Percentiles rank a stretch among this genome's conserved stretches.
phyloP scores from a whole-genome alignment of 2,329 filamentous ascomycete genomes.

The Epichloe bromicola region DNA sequence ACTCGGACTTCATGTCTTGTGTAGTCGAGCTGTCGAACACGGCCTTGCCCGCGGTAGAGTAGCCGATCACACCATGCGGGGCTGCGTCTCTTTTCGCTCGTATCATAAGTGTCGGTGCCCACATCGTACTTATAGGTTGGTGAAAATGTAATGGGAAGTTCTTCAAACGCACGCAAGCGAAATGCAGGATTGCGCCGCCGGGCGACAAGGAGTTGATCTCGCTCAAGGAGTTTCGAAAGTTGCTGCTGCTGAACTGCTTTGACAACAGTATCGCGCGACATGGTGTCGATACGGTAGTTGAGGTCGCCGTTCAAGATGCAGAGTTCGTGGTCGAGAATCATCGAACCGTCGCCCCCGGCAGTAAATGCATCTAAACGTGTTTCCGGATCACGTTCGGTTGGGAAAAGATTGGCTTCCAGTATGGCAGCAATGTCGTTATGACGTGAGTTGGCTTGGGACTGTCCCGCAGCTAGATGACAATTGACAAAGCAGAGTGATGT shows the following conservation, averaged over 20 bases:
- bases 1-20: slow-evolving; percentile 76
- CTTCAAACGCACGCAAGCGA: slow-evolving; percentile 77
- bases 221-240: slow-evolving; percentile 72
- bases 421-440: slow-evolving; percentile 90
- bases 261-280: slow-evolving; percentile 87
- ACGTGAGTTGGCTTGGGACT: slow-evolving; percentile 76
- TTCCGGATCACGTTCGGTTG: slow-evolving; percentile 52
- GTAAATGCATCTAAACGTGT: slow-evolving; percentile 66
- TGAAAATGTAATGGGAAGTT: slow-evolving; percentile 79
- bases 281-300: slow-evolving; percentile 96
- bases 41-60: slow-evolving; percentile 69
- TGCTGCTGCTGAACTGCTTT: slow-evolving; percentile 73
- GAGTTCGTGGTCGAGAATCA: slow-evolving; percentile 96
- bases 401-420: slow-evolving; percentile 66
- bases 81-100: slow-evolving; percentile 83
- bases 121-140: slow-evolving; percentile 99
- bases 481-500: slow-evolving; percentile 94
- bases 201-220: slow-evolving; percentile 84
- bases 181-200: slow-evolving; percentile 83
- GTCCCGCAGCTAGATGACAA: slow-evolving; percentile 90
- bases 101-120: slow-evolving; percentile 85
- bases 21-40: slow-evolving; percentile 82
- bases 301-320: slow-evolving; percentile 92
- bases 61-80: slow-evolving; percentile 96
- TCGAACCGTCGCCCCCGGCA: slow-evolving; percentile 84